Percentiles rank a stretch among this genome's conserved stretches.
These are phyloP conservation scores for Penicillium digitatum DNA, from an alignment of 2,329 filamentous ascomycete species.

Conservation along the genomic window DNA sequence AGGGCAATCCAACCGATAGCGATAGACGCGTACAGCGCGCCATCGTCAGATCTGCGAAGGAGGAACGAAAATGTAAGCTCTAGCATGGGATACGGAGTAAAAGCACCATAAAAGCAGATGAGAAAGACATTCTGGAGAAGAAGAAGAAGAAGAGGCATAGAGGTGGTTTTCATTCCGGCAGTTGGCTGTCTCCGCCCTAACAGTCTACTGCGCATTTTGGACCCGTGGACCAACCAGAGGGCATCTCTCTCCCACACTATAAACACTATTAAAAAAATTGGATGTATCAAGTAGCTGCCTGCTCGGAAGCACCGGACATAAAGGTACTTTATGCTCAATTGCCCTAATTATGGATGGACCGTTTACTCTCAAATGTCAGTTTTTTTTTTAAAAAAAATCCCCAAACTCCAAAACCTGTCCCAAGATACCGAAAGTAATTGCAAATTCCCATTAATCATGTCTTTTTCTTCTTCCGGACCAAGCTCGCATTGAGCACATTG, in stretches of 20 bases:
- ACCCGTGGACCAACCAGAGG: not conserved
- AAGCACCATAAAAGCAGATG: constrained; percentile 1
- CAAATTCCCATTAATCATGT: constrained; percentile 17
- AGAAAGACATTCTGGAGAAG: constrained; percentile 18
- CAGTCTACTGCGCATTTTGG: not conserved
- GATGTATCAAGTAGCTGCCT: not conserved
- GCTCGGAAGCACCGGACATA: not conserved
- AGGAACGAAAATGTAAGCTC: constrained; percentile 23
- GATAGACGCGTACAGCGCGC: constrained; percentile 33
- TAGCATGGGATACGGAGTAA: constrained; percentile 27
- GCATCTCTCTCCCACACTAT: not conserved
- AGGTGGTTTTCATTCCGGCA: constrained; percentile 11
- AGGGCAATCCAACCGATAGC: constrained; percentile 47
- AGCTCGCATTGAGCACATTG: constrained; percentile 38
- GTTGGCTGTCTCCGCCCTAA: constrained; percentile 3
- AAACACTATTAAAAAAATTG: not conserved
- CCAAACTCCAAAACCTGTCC: constrained; percentile 1
- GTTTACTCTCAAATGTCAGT: not conserved
- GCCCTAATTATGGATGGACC: not conserved
- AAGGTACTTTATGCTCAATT: not conserved
- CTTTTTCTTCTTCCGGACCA: constrained; percentile 44
- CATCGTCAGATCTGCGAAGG: constrained; percentile 26
- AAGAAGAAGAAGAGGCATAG: constrained; percentile 7
- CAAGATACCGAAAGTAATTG: not conserved
- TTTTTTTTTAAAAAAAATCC: not conserved